phyloP scores from a whole-genome alignment of 2,329 filamentous ascomycete species.

The Paracoccidioides lutzii region DNA sequence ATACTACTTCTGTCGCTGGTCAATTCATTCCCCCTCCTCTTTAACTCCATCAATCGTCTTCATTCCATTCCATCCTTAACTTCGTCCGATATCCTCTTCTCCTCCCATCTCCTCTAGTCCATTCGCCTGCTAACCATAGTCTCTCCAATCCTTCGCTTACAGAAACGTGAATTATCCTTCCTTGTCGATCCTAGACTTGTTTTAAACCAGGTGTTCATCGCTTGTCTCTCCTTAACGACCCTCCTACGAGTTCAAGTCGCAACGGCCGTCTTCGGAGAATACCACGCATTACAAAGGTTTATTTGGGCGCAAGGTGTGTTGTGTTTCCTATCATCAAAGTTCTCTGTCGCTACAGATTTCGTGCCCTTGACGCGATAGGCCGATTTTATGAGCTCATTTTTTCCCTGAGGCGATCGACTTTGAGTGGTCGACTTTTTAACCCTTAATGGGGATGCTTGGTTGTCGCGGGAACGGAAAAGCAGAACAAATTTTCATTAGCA shows the following conservation, averaged over 20 bases:
- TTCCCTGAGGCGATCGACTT: background rate
- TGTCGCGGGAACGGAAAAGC: background rate
- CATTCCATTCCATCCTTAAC: conserved; percentile 9
- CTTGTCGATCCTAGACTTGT: conserved; percentile 11
- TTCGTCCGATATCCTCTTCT: conserved; percentile 12
- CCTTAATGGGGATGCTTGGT: background rate
- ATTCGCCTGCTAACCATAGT: conserved; percentile 10
- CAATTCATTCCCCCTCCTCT: conserved; percentile 43
- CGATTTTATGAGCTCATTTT: background rate
- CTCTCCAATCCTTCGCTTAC: conserved; percentile 9
- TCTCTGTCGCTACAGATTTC: background rate
- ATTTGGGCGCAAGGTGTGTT: conserved; percentile 6
- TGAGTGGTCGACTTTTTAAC: background rate
- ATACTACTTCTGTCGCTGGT: conserved; percentile 31
- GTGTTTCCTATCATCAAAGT: background rate
- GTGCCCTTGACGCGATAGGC: background rate
- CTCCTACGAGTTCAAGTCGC: conserved; percentile 25
- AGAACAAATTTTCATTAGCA: background rate
- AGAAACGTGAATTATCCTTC: conserved; percentile 9
- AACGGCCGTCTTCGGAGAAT: conserved; percentile 22
- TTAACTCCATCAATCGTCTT: conserved; percentile 3
- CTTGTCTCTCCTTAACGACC: conserved; percentile 30
- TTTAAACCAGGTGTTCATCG: conserved; percentile 16
- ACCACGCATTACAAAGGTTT: conserved; percentile 6
- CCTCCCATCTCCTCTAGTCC: background rate